Evolutionary conservation across 495 filamentous ascomycete species (phyloP).

Genomic region (Filosporella fistucella): DNA sequence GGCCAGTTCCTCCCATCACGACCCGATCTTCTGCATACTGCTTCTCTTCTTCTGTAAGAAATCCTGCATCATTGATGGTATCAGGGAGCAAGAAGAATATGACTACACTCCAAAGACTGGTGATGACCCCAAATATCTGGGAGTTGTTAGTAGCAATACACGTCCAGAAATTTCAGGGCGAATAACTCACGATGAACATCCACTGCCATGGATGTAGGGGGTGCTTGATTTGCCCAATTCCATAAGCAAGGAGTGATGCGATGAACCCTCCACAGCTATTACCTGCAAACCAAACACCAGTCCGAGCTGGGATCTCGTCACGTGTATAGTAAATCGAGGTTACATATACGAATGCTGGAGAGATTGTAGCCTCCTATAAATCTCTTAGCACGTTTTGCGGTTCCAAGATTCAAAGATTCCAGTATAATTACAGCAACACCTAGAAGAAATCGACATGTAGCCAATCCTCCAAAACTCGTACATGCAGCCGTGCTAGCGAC

Average conservation of each 20-base stretch:
- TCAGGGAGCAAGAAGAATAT: slow-evolving; percentile 66
- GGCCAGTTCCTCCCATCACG: slow-evolving; percentile 31
- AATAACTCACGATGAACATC: slow-evolving; percentile 52
- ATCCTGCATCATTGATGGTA: slow-evolving; percentile 63
- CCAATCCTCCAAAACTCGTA: slow-evolving; percentile 16
- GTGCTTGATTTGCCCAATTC: slow-evolving; percentile 27
- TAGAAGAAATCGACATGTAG: slow-evolving; percentile 47
- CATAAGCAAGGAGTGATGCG: slow-evolving; percentile 15
- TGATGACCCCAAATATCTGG: slow-evolving; percentile 61
- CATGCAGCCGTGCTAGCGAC: slow-evolving; percentile 50
- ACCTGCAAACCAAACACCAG: slow-evolving; percentile 61
- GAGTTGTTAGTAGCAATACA: slow-evolving; percentile 34
- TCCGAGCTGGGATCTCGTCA: slow-evolving; percentile 50
- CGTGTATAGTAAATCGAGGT: slow-evolving; percentile 61
- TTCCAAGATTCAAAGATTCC: slow-evolving; percentile 47
- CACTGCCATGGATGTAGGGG: slow-evolving; percentile 43
- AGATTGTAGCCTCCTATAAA: slow-evolving; percentile 53
- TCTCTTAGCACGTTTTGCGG: slow-evolving; percentile 54
- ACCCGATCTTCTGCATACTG: slow-evolving; percentile 30
- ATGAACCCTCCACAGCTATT: slow-evolving; percentile 40
- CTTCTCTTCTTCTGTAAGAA: slow-evolving; percentile 55
- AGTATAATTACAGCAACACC: slow-evolving; percentile 47
- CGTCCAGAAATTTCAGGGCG: slow-evolving; percentile 20
- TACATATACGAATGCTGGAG: slow-evolving; percentile 55
- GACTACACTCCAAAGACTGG: slow-evolving; percentile 47